Conservation (phyloP, 1,284 basidiomycete genomes). For the Kalmanozyma brasiliensis region DNA sequence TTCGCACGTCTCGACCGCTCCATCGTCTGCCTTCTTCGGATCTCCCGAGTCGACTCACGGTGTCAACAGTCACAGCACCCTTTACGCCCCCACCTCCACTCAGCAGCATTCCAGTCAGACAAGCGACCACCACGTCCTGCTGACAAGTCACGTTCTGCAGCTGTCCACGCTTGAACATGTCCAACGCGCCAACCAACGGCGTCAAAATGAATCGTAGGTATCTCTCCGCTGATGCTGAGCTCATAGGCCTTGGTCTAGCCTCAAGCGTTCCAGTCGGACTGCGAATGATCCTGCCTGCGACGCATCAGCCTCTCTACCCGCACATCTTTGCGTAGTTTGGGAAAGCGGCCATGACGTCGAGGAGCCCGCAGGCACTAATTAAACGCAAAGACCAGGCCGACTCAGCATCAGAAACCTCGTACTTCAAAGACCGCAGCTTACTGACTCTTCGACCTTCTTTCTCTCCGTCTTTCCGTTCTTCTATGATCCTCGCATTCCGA, state of each 20-base stretch:
- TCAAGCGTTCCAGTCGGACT: not conserved
- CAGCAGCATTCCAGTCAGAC: not conserved
- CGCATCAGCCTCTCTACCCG: not conserved
- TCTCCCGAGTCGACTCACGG: not conserved
- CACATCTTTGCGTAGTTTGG: not conserved
- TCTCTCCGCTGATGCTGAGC: not conserved
- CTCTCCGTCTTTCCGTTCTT: not conserved
- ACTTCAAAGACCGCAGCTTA: no score
- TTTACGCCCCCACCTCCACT: not conserved
- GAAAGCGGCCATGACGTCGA: no score
- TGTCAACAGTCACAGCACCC: not conserved
- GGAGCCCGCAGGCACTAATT: no score
- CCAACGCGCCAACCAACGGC: slow-evolving; percentile 59
- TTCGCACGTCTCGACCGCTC: no score
- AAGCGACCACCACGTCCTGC: slow-evolving; percentile 1
- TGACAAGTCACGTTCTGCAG: slow-evolving; percentile 5
- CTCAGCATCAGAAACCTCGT: no score
- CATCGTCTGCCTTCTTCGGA: not conserved
- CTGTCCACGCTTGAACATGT: slow-evolving; percentile 35
- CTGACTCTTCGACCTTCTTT: not conserved
- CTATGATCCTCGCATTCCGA: not conserved
- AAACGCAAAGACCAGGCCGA: no score
- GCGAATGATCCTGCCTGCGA: not conserved
- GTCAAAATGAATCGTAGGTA: slow-evolving; percentile 56
- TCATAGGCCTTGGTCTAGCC: slow-evolving; percentile 6